Evolutionary conservation across 208 protist species (phyloP).

Genomic region (Wallacemonas rigidus): DNA sequence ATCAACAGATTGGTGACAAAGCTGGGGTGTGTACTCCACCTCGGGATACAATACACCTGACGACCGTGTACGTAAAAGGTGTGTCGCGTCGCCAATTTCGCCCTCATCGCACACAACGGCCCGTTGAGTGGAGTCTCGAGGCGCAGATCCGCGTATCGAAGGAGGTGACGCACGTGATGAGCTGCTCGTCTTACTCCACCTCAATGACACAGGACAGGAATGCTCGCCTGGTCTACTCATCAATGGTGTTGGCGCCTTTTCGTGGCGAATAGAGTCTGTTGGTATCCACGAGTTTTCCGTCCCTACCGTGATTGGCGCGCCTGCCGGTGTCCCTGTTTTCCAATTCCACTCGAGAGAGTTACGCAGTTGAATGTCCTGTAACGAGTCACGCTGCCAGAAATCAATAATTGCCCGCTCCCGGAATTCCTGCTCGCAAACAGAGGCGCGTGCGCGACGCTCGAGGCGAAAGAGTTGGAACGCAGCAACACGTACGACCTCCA

Average conservation of each 20-base stretch:
- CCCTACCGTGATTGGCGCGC: too few species aligned
- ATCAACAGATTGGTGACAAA: not conserved
- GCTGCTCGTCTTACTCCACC: not conserved
- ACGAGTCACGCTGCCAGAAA: conserved; percentile 1
- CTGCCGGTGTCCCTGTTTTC: not conserved
- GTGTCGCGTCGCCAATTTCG: not conserved
- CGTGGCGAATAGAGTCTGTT: too few species aligned
- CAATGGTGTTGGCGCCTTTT: too few species aligned
- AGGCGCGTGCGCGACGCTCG: conserved; percentile 33
- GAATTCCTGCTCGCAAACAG: conserved; percentile 48
- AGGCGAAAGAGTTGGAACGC: conserved; percentile 56
- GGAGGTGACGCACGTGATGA: not conserved
- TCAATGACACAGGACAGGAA: too few species aligned
- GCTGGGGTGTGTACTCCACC: not conserved
- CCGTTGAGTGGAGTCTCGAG: not conserved
- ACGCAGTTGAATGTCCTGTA: conserved; percentile 20
- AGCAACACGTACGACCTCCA: conserved; percentile 44
- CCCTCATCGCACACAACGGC: not conserved
- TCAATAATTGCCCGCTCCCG: conserved; percentile 45
- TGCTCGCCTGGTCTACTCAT: too few species aligned
- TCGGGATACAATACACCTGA: not conserved
- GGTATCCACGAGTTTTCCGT: too few species aligned
- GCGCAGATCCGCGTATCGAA: not conserved
- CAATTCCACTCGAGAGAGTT: not conserved
- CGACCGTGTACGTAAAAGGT: not conserved